phyloP scores from a whole-genome alignment of 176 grass and related monocot species.

The Oropetium thomaeum region DNA sequence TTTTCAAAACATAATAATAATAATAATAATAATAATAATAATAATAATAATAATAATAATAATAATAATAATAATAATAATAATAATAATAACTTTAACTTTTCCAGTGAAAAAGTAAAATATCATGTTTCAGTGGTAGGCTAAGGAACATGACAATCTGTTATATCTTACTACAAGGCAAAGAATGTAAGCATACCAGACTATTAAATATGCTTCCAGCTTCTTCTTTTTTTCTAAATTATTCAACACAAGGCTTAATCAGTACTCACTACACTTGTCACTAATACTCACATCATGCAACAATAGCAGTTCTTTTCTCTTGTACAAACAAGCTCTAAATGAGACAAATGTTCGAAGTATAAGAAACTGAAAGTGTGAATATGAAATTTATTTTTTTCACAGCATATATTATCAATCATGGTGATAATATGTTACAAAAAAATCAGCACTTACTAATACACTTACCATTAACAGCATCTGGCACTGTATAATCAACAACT shows the following conservation, averaged over 20 bases:
- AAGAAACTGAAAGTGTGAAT: not conserved
- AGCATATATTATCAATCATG: not conserved
- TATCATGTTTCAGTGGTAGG: not conserved
- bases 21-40: no score
- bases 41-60: no score
- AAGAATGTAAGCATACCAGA: not conserved
- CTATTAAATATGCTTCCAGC: not conserved
- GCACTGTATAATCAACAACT: conserved; percentile 88
- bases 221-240: not conserved
- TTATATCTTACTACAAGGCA: not conserved
- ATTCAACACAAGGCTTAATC: not conserved
- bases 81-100: no score
- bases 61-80: no score
- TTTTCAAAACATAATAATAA: not conserved
- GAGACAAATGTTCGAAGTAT: not conserved
- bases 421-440: not conserved
- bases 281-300: not conserved
- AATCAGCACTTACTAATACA: not conserved
- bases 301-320: not conserved
- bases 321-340: not conserved
- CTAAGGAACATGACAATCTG: not conserved
- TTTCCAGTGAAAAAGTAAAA: not conserved
- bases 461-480: conserved; percentile 88
- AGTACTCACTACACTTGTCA: not conserved
- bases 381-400: not conserved